Base-by-base conservation (phyloP, 1,284 basidiomycete species). In the Coniferiporia sulphurascens region DNA sequence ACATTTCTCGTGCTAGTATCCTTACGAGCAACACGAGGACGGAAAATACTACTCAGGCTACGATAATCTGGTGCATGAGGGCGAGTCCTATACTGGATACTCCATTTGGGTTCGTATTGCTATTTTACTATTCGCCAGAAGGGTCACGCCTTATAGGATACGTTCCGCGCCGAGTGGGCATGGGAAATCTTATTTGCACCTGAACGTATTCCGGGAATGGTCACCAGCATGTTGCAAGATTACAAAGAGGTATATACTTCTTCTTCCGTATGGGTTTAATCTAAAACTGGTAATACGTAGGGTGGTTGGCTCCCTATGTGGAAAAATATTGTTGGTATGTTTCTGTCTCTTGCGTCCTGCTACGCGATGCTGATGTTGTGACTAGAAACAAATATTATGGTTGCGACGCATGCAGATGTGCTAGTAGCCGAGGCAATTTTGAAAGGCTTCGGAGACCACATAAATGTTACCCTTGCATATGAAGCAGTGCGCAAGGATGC, bases 221-320 rank as follows among this genome's bases (percentile, higher is more conserved):
- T 94, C 2, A 80, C 77, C 38, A 89, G 86, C 63, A 92, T 93
- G 87, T 73, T 93, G 12, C 85, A 89, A 60, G 90, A 93, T 70
- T 93, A 86, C 66, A 70, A 77, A 59, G 79, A 89, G 74, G 85
- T 84, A 61, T 10, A 44, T 56, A 7, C n/a, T n/a, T 3, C 10
- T 13, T 52, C 19, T 21, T 13, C 19, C 45, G 43, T n/a, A 8
- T n/a, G 12, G 53, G 22, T 22, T 15, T 50, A 55, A 8, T 38
- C 4, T 22, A 8, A n/a, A 52, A 19, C 17, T 36, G 17, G 3
- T 43, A 2, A n/a, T 59, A 38, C 12, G 57, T 65, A 91, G 82
- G 84, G 88, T 27, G 91, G 91, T 3, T 91, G 89, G 87, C 72
- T 93, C 49, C 91, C 91, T 0, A 93, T 93, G 90, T 93, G 91